A percentile compares a stretch with the other conserved stretches of the same genome.
Evolutionary conservation across 2,329 filamentous ascomycete species (phyloP).

Genomic region (Clonostachys solani): DNA sequence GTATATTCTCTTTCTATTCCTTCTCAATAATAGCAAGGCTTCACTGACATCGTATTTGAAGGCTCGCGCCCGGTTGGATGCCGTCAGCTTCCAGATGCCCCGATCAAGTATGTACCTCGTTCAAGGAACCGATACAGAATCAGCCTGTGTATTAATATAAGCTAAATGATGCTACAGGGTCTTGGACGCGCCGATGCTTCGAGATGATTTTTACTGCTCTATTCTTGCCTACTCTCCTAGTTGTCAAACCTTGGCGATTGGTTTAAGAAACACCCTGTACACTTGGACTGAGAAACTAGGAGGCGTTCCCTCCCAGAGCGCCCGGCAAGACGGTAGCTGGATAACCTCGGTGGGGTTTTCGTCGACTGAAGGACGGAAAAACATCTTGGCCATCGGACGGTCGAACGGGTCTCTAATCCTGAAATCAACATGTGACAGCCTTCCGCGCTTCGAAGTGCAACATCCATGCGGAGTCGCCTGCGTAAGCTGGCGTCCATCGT

Average conservation of each 20-base stretch:
- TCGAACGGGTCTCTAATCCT: conserved; percentile 73
- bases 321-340: conserved; percentile 28
- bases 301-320: conserved; percentile 43
- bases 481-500: conserved; percentile 72
- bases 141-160: not conserved
- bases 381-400: conserved; percentile 80
- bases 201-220: conserved; percentile 95
- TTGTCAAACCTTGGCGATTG: conserved; percentile 75
- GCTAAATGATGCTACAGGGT: conserved; percentile 51
- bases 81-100: conserved; percentile 57
- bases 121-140: not conserved
- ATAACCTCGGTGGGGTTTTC: conserved; percentile 91
- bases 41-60: conserved; percentile 46
- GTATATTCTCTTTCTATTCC: not conserved
- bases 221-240: conserved; percentile 79
- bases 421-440: conserved; percentile 69
- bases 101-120: conserved; percentile 64
- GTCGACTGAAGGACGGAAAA: conserved; percentile 67
- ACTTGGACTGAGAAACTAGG: conserved; percentile 79
- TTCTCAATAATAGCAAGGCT: not conserved
- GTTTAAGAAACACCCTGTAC: conserved; percentile 74
- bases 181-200: conserved; percentile 81
- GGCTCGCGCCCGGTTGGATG: conserved; percentile 30
- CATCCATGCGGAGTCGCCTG: conserved; percentile 74
- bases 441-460: conserved; percentile 69